A percentile compares a stretch with the other conserved stretches of the same genome.
phyloP scores from a whole-genome alignment of 164 flowering plant genomes.

The Nelumbo lutea region DNA sequence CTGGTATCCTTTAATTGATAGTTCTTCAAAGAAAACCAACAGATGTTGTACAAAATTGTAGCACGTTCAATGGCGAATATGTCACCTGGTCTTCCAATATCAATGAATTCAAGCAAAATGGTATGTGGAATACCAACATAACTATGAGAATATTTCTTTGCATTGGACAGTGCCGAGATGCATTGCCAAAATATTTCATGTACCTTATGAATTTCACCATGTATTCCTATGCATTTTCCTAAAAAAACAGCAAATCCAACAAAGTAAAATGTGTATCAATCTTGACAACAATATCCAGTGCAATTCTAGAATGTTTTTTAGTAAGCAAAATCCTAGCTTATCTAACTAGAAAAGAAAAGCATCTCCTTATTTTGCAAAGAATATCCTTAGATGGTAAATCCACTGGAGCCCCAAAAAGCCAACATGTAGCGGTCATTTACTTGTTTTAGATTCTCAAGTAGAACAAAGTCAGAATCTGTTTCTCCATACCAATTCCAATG shows the following conservation, averaged over 20 bases:
- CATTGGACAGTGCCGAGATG: constrained; percentile 35
- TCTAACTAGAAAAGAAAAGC: background rate
- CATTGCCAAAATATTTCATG: constrained; percentile 50
- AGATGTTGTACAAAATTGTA: constrained; percentile 44
- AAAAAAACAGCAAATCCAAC: constrained; percentile 9
- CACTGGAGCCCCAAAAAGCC: background rate
- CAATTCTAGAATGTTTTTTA: too few species aligned
- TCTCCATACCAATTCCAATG: constrained; percentile 25
- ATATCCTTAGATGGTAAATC: background rate
- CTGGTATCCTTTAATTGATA: constrained; percentile 31
- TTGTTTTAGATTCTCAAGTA: background rate
- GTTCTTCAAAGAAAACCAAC: constrained; percentile 54
- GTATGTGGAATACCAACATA: constrained; percentile 15
- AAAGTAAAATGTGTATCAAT: background rate
- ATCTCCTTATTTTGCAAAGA: background rate
- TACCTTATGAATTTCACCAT: constrained; percentile 43
- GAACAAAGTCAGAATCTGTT: background rate
- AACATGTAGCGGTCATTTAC: background rate
- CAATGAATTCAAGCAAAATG: constrained; percentile 41
- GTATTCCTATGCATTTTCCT: constrained; percentile 54
- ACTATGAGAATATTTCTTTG: constrained; percentile 25
- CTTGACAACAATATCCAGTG: background rate
- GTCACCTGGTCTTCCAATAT: constrained; percentile 43
- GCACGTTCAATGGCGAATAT: constrained; percentile 67
- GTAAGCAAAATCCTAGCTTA: background rate